Base-by-base conservation (phyloP, 768 basidiomycete genomes). In the Mrakia hoshinonis region DNA sequence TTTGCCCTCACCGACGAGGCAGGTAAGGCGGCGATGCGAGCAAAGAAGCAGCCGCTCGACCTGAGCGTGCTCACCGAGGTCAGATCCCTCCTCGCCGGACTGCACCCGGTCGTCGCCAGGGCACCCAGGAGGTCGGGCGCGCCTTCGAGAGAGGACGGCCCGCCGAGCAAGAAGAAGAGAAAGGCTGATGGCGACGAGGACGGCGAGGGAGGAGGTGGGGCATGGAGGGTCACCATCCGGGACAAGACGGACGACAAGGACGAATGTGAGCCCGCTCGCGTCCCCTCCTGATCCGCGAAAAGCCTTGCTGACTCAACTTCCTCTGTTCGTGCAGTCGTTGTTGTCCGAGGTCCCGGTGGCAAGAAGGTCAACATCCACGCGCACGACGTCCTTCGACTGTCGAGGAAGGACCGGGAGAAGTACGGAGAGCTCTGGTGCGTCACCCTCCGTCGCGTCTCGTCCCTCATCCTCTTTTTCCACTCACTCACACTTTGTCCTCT, bases 211-310 rank as follows among this genome's bases (percentile, higher is more conserved):
- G 43, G 43, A 7, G 43, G 43, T 7, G 43, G 43, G 15, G 6
- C 43, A 7, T 43, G 58, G 10, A 38, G 20, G 36, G 36, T 31
- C 34, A 31, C 36, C 18, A 10, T 22, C 34, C 20, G 31, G 1
- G 36, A 29, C 31, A 31, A 61, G 36, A 39, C 18, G 4, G 58
- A 22, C 2, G 22, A 22, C 10, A 61, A 61, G 58, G 58, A 36
- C 31, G 58, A 61, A n/a, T 22, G 58, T 61, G 58, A 61, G 58
- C 36, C n/a, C n/a, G n/a, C n/a, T n/a, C n/a, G n/a, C n/a, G n/a
- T n/a, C n/a, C n/a, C n/a, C n/a, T n/a, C n/a, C n/a, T n/a, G n/a
- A n/a, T n/a, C n/a, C n/a, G n/a, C n/a, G n/a, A n/a, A n/a, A n/a
- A n/a, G n/a, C n/a, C 20, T 15, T 36, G 58, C 58, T 61, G 58